A percentile compares a stretch with the other conserved stretches of the same genome.
These are phyloP conservation scores for Stephanodiscus minutulus DNA, from an alignment of 108 stramenopile genomes.

Conservation along the genomic window DNA sequence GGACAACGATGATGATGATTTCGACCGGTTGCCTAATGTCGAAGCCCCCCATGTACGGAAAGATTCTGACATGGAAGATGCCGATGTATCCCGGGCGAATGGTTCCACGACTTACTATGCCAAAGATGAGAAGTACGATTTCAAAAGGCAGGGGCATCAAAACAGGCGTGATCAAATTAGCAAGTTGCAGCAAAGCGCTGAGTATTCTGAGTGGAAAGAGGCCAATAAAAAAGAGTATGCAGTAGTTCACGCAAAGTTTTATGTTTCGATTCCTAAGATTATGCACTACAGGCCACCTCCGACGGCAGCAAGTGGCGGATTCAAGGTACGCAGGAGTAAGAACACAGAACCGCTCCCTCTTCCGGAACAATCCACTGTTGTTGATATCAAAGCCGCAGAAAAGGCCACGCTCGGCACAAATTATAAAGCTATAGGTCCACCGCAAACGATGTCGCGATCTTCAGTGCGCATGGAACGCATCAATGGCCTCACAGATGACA, in stretches of 20 bases:
- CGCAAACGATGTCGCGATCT: slow-evolving; percentile 6
- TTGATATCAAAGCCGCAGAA: slow-evolving; percentile 43
- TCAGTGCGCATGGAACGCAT: slow-evolving; percentile 39
- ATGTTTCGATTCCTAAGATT: slow-evolving; percentile 32
- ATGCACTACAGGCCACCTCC: slow-evolving; percentile 12
- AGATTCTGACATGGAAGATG: slow-evolving; percentile 11
- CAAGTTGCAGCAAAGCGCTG: slow-evolving; percentile 24
- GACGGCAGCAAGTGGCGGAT: slow-evolving; percentile 14
- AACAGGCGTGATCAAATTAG: slow-evolving; percentile 34
- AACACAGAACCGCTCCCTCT: slow-evolving; percentile 19
- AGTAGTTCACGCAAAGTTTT: slow-evolving; percentile 40
- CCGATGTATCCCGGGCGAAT: background rate
- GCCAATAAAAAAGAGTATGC: slow-evolving; percentile 31
- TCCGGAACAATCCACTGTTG: slow-evolving; percentile 28
- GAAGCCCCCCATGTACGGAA: background rate
- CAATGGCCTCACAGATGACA: slow-evolving; percentile 28
- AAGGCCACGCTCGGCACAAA: slow-evolving; percentile 31
- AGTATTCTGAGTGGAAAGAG: slow-evolving; percentile 29
- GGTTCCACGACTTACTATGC: slow-evolving; percentile 28
- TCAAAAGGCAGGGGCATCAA: slow-evolving; percentile 26
- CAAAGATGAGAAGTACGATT: slow-evolving; percentile 39
- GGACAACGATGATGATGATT: slow-evolving; percentile 15
- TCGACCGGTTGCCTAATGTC: slow-evolving; percentile 16
- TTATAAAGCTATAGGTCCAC: slow-evolving; percentile 18
- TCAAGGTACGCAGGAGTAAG: slow-evolving; percentile 6